Evolutionary conservation across 1,139 yeast genomes (phyloP), one percentile per base, ranked within the genome.

Genomic region (Debaryomyces fabryi): DNA sequence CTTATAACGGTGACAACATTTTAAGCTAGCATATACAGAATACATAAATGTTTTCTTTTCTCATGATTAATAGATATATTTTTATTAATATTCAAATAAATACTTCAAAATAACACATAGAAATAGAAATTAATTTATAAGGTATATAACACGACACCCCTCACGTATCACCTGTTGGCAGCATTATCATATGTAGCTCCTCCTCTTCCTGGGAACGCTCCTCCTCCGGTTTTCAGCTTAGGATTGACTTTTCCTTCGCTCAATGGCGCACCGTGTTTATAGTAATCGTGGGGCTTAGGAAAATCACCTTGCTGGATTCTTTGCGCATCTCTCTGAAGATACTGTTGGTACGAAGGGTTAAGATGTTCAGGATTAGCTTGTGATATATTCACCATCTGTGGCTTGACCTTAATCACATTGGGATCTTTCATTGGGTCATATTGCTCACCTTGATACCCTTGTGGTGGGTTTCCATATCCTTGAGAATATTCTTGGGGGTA

Each of bases 1-100:
- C 97, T 1, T 92, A 91, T 67, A 90, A 89, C 48, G 97, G 93
- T 9, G 83, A 80, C 49, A 67, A 53, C 39, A 54, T 63, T 6
- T 60, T 64, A 13, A 50, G 37, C 39, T 50, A 42, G 38, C 20
- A 15, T n/a, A 24, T 27, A 25, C 32, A 45, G 30, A 33, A 39
- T 21, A 30, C 27, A 32, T 16, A 24, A 39, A 9, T 15, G 20
- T 12, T 25, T 27, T 27, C 30, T 27, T n/a, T 27, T 27, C 33
- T 29, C 41, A 33, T 25, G 23, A 39, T 36, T 42, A 44, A 27
- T 39, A 27, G 30, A 40, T 35, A 23, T 30, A 46, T 38, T 10
- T 15, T 34, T 36, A 18, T 16, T 13, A 32, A 15, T 30, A 15
- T 15, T n/a, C 24, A 33, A 30, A 18, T 24, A 34, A 39, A 33